Base-by-base conservation (phyloP, 2,329 filamentous ascomycete genomes). In the Botrytis paeoniae region DNA sequence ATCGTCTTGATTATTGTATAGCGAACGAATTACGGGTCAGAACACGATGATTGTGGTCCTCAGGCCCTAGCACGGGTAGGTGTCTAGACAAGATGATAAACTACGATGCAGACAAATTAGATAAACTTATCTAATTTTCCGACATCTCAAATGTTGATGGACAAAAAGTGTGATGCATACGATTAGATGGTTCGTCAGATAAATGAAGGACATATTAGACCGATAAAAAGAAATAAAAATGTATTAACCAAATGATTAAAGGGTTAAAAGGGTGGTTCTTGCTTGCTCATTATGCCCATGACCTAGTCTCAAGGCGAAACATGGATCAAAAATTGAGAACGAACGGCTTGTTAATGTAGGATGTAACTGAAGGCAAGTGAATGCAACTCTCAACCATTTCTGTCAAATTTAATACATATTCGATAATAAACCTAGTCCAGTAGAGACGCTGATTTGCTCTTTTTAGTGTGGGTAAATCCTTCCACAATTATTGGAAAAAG, bases 401-500 rank as follows among this genome's bases (percentile, higher is more conserved):
- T 39, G 51, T 60, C 51, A 32, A 59, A 60, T 72, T 68, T 60
- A 72, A 39, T 59, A 18, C 18, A 68, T 43, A 60, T 68, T 48
- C 9, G 29, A 51, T 45, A 45, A 60, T 59, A 68, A 54, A 45
- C 41, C 64, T 72, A 39, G 62, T 71, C 43, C 43, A 65, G 39
- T 29, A 68, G 22, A 68, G 51, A 60, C 18, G 32, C 51, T 41
- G 43, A n/a, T 35, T 72, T 60, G 70, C 51, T 18, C 51, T 68
- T 68, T 66, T 70, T 41, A 45, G 62, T 72, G 70, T 68, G 70
- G 70, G 16, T 68, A 63, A 68, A 72, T 71, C 60, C 62, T 48
- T 68, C 62, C 63, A 72, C 54, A 41, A 59, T 72, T 68, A 72
- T 72, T 72, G 70, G 39, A 72, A 72, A 66, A 45, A 25, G 65